Conservation (phyloP, 768 basidiomycete species). For the Gloeophyllum trabeum region DNA sequence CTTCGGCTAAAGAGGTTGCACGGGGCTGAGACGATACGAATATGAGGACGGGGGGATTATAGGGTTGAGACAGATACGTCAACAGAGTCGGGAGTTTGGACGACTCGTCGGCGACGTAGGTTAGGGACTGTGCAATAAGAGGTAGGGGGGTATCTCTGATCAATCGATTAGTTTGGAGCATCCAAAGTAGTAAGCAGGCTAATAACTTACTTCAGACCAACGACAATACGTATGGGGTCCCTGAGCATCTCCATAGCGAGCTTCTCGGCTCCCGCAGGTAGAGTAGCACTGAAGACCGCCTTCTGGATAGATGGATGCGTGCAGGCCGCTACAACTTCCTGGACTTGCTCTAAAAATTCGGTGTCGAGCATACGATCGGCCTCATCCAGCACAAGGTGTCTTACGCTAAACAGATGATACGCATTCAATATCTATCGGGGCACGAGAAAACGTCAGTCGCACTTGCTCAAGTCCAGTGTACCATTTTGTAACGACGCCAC, state of each 20-base stretch:
- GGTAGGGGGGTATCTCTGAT: conserved; percentile 86
- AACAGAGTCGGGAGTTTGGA: conserved; percentile 92
- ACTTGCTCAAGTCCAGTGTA: conserved; percentile 64
- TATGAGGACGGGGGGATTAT: conserved; percentile 84
- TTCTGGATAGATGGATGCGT: conserved; percentile 63
- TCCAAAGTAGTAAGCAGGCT: background rate
- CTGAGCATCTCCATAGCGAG: conserved; percentile 76
- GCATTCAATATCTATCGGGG: background rate
- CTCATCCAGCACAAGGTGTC: conserved; percentile 82
- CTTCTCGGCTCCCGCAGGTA: conserved; percentile 82
- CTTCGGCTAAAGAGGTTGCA: conserved; percentile 67
- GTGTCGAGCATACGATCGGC: conserved; percentile 83
- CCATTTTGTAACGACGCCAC: conserved; percentile 70
- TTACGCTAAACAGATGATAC: conserved; percentile 41
- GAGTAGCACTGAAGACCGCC: conserved; percentile 89
- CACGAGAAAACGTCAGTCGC: conserved; percentile 19
- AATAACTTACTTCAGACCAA: conserved; percentile 81
- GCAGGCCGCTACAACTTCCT: conserved; percentile 79
- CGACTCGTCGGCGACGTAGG: conserved; percentile 85
- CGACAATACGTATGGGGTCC: conserved; percentile 88
- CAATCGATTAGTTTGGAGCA: conserved; percentile 1
- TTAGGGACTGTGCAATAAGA: conserved; percentile 79
- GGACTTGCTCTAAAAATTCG: conserved; percentile 81
- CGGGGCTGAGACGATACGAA: conserved; percentile 90
- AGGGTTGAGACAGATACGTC: conserved; percentile 66